These are phyloP conservation scores for Sugiyamaella valdiviana DNA, from an alignment of 805 yeast genomes.

Conservation along the genomic window DNA sequence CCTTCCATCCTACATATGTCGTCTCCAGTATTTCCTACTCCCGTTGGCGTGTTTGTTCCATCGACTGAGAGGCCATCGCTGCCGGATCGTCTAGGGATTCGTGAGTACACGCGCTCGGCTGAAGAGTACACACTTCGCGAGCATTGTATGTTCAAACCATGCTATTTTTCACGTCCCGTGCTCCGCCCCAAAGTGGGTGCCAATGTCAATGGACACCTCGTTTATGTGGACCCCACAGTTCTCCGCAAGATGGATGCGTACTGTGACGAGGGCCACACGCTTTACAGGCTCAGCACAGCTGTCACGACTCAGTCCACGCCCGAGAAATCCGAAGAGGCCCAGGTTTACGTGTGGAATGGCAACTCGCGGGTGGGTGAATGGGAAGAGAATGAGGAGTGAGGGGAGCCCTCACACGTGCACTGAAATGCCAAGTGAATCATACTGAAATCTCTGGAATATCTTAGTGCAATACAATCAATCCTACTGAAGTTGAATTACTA, in stretches of 20 bases:
- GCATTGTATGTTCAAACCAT: slow-evolving; percentile 3
- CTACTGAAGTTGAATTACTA: no score
- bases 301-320: not conserved
- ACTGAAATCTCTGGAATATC: no score
- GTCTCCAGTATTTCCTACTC: not conserved
- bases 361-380: slow-evolving; percentile 15
- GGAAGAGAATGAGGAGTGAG: no score
- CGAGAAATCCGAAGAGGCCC: no score
- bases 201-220: slow-evolving; percentile 2
- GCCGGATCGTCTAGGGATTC: not conserved
- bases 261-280: slow-evolving; percentile 13
- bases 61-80: not conserved
- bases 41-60: slow-evolving; percentile 1
- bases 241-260: slow-evolving; percentile 6
- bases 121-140: not conserved
- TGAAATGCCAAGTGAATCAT: no score
- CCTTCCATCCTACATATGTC: not conserved
- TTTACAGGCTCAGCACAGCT: slow-evolving; percentile 2
- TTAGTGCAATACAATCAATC: no score
- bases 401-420: no score
- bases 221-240: not conserved
- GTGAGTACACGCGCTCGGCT: not conserved
- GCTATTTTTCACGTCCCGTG: slow-evolving; percentile 2
- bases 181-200: not conserved
- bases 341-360: slow-evolving; percentile 16